Evolutionary conservation across 306 rosid species (phyloP).

Genomic region (Boehmeria nivea): DNA sequence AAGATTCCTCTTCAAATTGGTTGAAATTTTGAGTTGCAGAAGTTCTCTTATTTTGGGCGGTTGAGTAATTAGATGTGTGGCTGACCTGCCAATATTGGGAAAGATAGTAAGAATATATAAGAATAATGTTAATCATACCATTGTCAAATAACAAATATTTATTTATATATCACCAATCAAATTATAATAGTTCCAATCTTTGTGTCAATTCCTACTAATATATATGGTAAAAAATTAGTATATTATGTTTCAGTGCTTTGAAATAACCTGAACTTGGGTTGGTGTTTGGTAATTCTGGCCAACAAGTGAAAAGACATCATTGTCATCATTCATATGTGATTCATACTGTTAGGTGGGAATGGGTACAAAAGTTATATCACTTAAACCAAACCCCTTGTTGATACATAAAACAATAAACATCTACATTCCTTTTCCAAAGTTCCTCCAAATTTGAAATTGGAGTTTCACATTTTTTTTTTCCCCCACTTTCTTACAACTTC

Average conservation of each 20-base stretch:
- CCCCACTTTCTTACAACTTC: background rate
- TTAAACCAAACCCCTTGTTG: conserved; percentile 27
- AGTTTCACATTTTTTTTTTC: background rate
- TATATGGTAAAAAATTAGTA: no score
- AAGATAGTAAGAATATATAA: no score
- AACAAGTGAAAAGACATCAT: conserved; percentile 3
- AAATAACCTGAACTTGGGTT: background rate
- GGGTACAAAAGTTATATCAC: conserved; percentile 9
- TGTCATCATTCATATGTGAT: conserved; percentile 22
- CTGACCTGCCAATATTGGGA: background rate
- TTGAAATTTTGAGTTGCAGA: background rate
- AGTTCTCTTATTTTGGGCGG: no score
- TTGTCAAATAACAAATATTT: no score
- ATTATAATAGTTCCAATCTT: no score
- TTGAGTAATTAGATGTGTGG: background rate
- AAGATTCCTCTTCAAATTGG: background rate
- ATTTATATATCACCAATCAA: no score
- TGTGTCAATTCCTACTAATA: no score
- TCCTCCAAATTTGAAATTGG: conserved; percentile 24
- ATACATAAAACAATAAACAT: no score
- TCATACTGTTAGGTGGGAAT: conserved; percentile 19
- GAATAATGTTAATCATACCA: no score
- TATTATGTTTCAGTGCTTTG: no score
- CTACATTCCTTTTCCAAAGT: background rate
- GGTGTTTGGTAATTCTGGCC: conserved; percentile 14